Evolutionary conservation across 257 asterid species (phyloP).

Genomic region (Prunella vulgaris): DNA sequence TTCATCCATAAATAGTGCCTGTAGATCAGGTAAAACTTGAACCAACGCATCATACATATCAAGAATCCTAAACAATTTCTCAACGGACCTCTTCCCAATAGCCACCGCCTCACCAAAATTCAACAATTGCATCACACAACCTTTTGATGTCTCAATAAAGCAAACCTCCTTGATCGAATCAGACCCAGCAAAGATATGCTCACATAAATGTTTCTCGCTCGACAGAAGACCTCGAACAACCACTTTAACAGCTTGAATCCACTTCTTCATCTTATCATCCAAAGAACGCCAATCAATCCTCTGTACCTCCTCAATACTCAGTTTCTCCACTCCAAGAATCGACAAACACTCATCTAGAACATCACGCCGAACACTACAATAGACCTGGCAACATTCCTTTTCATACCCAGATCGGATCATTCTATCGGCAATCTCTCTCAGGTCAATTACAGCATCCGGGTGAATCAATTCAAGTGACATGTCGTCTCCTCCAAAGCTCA

Average conservation of each 20-base stretch:
- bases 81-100: slow-evolving; percentile 73
- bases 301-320: slow-evolving; percentile 98
- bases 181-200: slow-evolving; percentile 66
- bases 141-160: slow-evolving; percentile 79
- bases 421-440: slow-evolving; percentile 77
- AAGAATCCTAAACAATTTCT: slow-evolving; percentile 82
- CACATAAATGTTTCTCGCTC: slow-evolving; percentile 72
- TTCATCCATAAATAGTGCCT: slow-evolving; percentile 60
- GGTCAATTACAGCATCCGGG: slow-evolving; percentile 61
- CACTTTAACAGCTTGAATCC: slow-evolving; percentile 80
- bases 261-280: slow-evolving; percentile 93
- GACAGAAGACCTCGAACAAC: slow-evolving; percentile 62
- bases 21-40: slow-evolving; percentile 58
- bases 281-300: slow-evolving; percentile 68
- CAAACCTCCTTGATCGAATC: slow-evolving; percentile 81
- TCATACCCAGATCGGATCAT: slow-evolving; percentile 92
- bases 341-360: slow-evolving; percentile 78
- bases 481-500: slow-evolving; percentile 70
- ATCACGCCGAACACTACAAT: slow-evolving; percentile 79
- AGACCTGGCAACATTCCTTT: slow-evolving; percentile 90
- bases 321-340: slow-evolving; percentile 72
- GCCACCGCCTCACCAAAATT: slow-evolving; percentile 97
- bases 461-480: slow-evolving; percentile 59
- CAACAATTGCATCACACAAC: slow-evolving; percentile 89
- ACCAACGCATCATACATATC: slow-evolving; percentile 86